These are phyloP conservation scores for Glaciozyma antarctica DNA, from an alignment of 768 basidiomycete species.

Conservation along the genomic window DNA sequence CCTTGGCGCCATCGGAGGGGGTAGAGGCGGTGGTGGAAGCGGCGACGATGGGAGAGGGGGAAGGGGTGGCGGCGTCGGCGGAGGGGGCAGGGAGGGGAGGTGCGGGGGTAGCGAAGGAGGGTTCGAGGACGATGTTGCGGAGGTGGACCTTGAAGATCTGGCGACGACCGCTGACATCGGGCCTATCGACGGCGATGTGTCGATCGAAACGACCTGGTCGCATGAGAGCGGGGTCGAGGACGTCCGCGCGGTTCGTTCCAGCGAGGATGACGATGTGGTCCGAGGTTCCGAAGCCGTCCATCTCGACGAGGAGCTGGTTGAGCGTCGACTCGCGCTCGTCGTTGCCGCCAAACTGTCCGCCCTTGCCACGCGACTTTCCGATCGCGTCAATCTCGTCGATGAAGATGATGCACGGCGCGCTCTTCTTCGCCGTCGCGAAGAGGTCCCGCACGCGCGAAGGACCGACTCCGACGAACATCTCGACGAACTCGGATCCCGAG, in stretches of 20 bases:
- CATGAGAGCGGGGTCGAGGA: constrained; percentile 88
- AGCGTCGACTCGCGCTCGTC: constrained; percentile 96
- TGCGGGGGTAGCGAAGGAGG: constrained; percentile 3
- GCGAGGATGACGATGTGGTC: constrained; percentile 94
- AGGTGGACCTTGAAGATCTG: constrained; percentile 93
- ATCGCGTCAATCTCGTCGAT: constrained; percentile 99
- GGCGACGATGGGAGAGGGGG: not conserved
- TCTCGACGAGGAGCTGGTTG: constrained; percentile 94
- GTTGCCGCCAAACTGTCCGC: constrained; percentile 77
- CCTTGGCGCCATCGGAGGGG: not conserved
- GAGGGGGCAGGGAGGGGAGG: not conserved
- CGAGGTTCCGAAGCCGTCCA: constrained; percentile 98
- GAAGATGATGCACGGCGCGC: constrained; percentile 97
- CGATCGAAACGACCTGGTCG: constrained; percentile 97
- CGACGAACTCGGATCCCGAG: constrained; percentile 97
- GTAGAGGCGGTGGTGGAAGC: constrained; percentile 1
- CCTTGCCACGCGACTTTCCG: constrained; percentile 78
- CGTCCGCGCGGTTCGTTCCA: constrained; percentile 93
- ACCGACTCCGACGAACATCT: constrained; percentile 99
- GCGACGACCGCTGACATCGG: constrained; percentile 84
- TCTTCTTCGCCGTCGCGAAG: constrained; percentile 93
- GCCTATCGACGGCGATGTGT: constrained; percentile 88
- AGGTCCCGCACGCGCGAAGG: constrained; percentile 94
- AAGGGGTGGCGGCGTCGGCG: not conserved
- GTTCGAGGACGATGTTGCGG: constrained; percentile 32